Conservation (phyloP, 1,139 yeast species). For the Dujonia santamariae region DNA sequence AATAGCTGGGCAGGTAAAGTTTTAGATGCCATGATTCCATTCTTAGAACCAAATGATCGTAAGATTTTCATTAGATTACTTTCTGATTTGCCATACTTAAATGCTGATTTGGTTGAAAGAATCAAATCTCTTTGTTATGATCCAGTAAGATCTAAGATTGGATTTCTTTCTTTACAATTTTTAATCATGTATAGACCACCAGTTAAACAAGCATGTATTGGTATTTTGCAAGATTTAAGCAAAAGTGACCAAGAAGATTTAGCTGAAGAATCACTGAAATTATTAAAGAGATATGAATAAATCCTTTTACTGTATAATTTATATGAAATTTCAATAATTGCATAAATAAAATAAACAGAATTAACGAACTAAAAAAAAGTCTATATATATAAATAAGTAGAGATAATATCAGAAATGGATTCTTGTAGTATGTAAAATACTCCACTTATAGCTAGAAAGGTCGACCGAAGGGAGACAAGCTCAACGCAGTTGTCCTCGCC, state of each 20-base stretch:
- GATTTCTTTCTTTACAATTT: conserved; percentile 77
- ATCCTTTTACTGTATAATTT: no score
- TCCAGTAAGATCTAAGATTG: conserved; percentile 77
- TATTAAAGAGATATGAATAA: conserved; percentile 49
- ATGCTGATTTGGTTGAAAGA: conserved; percentile 55
- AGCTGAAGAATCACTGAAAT: conserved; percentile 50
- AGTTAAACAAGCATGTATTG: conserved; percentile 59
- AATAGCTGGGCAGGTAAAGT: conserved; percentile 68
- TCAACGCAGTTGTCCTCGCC: no score
- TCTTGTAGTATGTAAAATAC: no score
- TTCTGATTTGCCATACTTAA: conserved; percentile 81
- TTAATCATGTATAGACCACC: conserved; percentile 92
- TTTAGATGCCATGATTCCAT: conserved; percentile 79
- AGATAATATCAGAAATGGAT: no score
- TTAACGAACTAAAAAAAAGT: no score
- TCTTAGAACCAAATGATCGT: conserved; percentile 75
- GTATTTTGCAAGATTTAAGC: conserved; percentile 58
- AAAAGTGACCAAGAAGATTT: conserved; percentile 51
- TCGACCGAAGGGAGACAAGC: no score
- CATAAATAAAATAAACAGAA: no score
- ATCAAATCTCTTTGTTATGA: conserved; percentile 78
- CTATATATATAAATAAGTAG: no score
- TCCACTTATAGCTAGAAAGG: no score
- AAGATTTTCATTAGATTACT: conserved; percentile 76
- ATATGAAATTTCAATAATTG: neutral